Conservation (phyloP, 257 asterid species). For the Lantana camara region DNA sequence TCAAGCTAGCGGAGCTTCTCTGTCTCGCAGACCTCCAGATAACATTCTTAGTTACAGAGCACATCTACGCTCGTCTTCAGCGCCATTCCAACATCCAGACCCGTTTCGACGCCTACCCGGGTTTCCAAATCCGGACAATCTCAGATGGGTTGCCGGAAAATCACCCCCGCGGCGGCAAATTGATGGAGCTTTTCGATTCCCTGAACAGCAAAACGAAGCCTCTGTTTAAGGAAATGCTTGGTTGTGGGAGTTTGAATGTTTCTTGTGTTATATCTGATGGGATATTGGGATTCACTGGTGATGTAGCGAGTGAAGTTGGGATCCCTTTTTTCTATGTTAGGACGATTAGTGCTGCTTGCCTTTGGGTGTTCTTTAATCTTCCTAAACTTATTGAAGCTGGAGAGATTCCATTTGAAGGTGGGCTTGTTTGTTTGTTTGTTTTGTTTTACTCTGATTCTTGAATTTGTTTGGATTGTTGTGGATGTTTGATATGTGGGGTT, state of each 20-base stretch:
- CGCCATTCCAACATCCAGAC: slow-evolving; percentile 38
- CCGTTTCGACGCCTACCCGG: slow-evolving; percentile 47
- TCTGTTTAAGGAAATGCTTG: slow-evolving; percentile 41
- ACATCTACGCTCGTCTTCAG: slow-evolving; percentile 50
- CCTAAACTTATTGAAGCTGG: slow-evolving; percentile 41
- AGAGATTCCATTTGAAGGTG: slow-evolving; percentile 53
- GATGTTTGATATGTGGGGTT: neutral
- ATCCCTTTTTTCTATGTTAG: slow-evolving; percentile 43
- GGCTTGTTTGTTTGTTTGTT: no score
- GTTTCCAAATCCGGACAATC: slow-evolving; percentile 45
- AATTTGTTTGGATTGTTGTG: neutral
- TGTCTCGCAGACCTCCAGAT: slow-evolving; percentile 41
- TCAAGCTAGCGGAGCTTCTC: slow-evolving; percentile 68
- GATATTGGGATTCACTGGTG: slow-evolving; percentile 42
- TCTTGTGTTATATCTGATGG: slow-evolving; percentile 51
- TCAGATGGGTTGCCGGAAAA: slow-evolving; percentile 62
- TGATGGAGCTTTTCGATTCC: slow-evolving; percentile 50
- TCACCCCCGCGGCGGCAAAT: slow-evolving; percentile 48
- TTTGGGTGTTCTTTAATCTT: slow-evolving; percentile 47
- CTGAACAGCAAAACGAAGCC: slow-evolving; percentile 43
- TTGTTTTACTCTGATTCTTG: neutral
- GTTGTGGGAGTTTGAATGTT: slow-evolving; percentile 18
- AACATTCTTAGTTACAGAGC: slow-evolving; percentile 57
- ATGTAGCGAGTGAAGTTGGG: slow-evolving; percentile 50
- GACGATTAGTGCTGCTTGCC: slow-evolving; percentile 55